A percentile compares a stretch with the other conserved stretches of the same genome.
Conservation (phyloP, 1,284 basidiomycete genomes). For the Wolfiporia cocos region DNA sequence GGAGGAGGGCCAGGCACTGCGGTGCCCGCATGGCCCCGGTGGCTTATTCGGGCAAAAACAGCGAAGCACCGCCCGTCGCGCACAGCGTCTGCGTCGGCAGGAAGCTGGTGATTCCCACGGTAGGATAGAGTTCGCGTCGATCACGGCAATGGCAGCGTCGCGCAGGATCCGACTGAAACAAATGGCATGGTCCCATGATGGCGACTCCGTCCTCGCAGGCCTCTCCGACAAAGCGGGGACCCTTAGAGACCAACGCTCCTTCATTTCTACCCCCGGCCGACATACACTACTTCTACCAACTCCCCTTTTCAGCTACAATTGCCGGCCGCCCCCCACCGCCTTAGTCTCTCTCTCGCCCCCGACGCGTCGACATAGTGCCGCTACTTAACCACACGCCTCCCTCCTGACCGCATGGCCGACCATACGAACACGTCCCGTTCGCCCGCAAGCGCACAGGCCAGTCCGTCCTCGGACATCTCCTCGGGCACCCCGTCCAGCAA, state of each 20-base stretch:
- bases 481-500: conserved; percentile 21
- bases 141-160: conserved; percentile 6
- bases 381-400: conserved; percentile 11
- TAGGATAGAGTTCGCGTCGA: conserved; percentile 3
- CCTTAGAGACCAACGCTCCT: conserved; percentile 26
- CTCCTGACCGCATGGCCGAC: conserved; percentile 16
- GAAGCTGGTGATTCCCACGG: conserved; percentile 5
- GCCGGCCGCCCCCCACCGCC: conserved; percentile 17
- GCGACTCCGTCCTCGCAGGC: conserved; percentile 1
- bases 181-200: conserved; percentile 10
- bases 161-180: conserved; percentile 9
- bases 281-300: conserved; percentile 20
- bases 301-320: conserved; percentile 20
- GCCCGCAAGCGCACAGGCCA: conserved; percentile 25
- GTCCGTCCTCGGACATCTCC: conserved; percentile 23
- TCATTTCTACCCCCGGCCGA: conserved; percentile 15
- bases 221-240: conserved; percentile 14
- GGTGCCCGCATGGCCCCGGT: too few relatives aligned
- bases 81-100: too few relatives aligned
- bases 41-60: too few relatives aligned
- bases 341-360: conserved; percentile 10
- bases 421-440: conserved; percentile 27
- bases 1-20: too few relatives aligned
- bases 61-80: too few relatives aligned
- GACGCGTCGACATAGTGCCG: conserved; percentile 5